phyloP scores from a whole-genome alignment of 2,329 filamentous ascomycete species.

The Bipolaris bicolor region DNA sequence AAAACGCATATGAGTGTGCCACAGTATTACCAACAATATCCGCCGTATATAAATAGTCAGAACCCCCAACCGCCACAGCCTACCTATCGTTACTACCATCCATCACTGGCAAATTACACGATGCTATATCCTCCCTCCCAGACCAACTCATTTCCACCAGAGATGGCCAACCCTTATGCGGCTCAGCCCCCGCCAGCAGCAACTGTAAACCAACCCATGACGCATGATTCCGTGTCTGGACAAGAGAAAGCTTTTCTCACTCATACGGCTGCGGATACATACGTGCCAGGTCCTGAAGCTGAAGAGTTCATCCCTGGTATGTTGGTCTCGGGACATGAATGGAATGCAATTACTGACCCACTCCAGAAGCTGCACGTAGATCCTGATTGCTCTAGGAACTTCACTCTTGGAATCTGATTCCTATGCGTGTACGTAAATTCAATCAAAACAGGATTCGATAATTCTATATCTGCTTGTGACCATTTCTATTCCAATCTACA shows the following conservation, averaged over 20 bases:
- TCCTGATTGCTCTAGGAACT: too few species aligned
- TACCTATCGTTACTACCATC: too few species aligned
- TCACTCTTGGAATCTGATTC: too few species aligned
- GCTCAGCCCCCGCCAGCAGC: neutral
- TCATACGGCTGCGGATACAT: neutral
- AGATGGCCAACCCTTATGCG: neutral
- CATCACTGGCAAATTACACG: neutral
- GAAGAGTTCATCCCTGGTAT: constrained; percentile 4
- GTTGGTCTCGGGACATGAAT: neutral
- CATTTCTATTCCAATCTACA: too few species aligned
- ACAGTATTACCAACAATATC: neutral
- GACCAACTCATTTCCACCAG: neutral
- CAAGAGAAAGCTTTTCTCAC: neutral
- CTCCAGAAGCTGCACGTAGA: neutral
- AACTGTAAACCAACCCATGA: neutral
- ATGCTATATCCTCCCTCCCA: neutral
- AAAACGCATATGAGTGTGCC: neutral
- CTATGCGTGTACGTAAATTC: too few species aligned
- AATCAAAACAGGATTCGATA: too few species aligned
- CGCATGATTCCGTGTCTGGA: neutral
- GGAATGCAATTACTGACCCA: neutral
- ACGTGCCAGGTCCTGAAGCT: neutral
- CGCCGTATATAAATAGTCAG: neutral
- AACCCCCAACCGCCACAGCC: too few species aligned
- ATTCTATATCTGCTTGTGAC: too few species aligned